These are phyloP conservation scores for Solanum microdontum DNA, from an alignment of 257 asterid genomes.

Conservation along the genomic window DNA sequence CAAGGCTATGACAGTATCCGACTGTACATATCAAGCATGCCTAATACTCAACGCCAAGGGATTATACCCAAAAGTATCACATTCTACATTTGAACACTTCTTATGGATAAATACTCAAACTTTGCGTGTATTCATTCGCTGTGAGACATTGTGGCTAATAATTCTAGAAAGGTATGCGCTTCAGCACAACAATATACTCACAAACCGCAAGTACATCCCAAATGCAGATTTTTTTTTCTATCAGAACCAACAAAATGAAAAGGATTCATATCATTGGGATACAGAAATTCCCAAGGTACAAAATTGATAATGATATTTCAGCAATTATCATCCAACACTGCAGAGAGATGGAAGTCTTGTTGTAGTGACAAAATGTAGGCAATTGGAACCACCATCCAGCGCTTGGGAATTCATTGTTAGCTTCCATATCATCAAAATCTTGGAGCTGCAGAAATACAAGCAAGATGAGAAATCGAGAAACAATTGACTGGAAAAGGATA, in stretches of 20 bases:
- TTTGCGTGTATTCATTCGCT: neutral
- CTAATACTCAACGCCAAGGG: no score
- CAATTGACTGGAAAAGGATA: neutral
- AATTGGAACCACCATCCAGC: neutral
- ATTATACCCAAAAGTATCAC: neutral
- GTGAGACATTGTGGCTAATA: neutral
- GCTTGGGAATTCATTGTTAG: neutral
- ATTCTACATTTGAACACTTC: neutral
- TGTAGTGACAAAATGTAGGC: neutral
- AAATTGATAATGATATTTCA: neutral
- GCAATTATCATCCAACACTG: neutral
- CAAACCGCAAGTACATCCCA: neutral
- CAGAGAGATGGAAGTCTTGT: neutral
- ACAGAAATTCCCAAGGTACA: neutral
- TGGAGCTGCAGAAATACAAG: slow-evolving; percentile 56
- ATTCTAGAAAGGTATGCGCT: neutral
- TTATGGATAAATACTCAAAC: neutral
- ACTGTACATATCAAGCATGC: no score
- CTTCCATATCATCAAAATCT: slow-evolving; percentile 19
- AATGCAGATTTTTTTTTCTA: neutral
- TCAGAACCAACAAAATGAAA: neutral
- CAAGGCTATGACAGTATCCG: no score
- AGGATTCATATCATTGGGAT: neutral
- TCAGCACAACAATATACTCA: neutral
- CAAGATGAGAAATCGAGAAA: neutral